phyloP scores from a whole-genome alignment of 208 protist genomes.

The Leishmania mexicana region DNA sequence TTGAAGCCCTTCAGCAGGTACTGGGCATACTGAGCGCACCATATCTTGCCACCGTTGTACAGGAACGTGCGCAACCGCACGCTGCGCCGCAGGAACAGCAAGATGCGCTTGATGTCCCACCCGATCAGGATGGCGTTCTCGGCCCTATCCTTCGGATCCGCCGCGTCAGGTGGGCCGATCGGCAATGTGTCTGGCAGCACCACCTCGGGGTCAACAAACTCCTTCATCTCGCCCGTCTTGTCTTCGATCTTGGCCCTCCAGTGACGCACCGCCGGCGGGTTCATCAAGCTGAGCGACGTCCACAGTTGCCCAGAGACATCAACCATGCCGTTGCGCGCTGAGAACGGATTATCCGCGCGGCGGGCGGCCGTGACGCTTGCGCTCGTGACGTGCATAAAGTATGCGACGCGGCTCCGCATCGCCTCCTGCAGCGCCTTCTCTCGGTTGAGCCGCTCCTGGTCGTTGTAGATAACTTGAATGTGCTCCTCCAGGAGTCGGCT shows the following conservation, averaged over 20 bases:
- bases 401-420: constrained; percentile 47
- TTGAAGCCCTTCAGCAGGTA: constrained; percentile 91
- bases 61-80: constrained; percentile 66
- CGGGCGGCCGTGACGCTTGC: constrained; percentile 84
- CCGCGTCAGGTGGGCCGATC: constrained; percentile 33
- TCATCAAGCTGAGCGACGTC: constrained; percentile 54
- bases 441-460: constrained; percentile 50
- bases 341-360: constrained; percentile 89
- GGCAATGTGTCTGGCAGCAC: constrained; percentile 71
- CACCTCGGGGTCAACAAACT: constrained; percentile 66
- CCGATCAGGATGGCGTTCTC: constrained; percentile 73
- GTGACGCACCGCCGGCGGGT: constrained; percentile 54
- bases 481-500: constrained; percentile 77
- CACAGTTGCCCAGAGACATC: constrained; percentile 77
- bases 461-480: constrained; percentile 80
- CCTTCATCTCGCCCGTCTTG: constrained; percentile 34
- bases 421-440: constrained; percentile 61
- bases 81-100: constrained; percentile 82
- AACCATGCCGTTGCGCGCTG: constrained; percentile 75
- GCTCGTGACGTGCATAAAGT: constrained; percentile 75
- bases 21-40: constrained; percentile 93
- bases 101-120: constrained; percentile 86
- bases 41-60: constrained; percentile 80
- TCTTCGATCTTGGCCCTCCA: constrained; percentile 35
- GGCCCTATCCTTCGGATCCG: constrained; percentile 44